Evolutionary conservation across 2,329 filamentous ascomycete species (phyloP), one percentile per base, ranked within the genome.

Genomic region (Pseudocercospora musae): DNA sequence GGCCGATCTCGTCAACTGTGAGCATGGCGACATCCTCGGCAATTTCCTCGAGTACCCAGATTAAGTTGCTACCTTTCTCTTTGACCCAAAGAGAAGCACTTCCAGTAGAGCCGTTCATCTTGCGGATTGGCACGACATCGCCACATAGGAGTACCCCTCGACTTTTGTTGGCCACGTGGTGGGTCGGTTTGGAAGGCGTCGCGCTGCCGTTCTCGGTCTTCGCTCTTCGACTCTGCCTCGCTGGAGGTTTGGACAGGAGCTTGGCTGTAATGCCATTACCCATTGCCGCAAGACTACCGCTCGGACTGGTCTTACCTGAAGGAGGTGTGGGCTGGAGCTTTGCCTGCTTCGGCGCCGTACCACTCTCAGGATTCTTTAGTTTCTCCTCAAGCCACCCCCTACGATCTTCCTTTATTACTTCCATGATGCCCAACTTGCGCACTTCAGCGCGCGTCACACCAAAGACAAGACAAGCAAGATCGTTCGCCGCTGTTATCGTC

Each of bases 21-120:
- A 99, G 78, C 64, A 87, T 85, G 3, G 91, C 92, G 42, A 95
- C 88, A 74, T 99, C 93, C 77, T 99, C 95, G 59, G 94, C 91
- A 64, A 99, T 98, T 77, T 99, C 95, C 75, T 99, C 95, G 1
- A 99, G 79, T 8, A 99, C 95, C 95, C 95, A 99, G 63, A 99
- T 98, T 63, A 99, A 79, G 9, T 94, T 93, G 57, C 92, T 88
- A 54, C 89, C 86, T 77, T 99, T 99, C 77, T 99, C 95, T 79
- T 99, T 99, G 3, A 99, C 95, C 95, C 95, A 99, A 42, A 99
- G 80, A 77, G 93, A 98, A 40, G 95, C 95, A 62, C 95, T 93
- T 1, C 95, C 95, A 4, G 89, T 94, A 10, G 89, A 86, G 3
- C 95, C 95, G 71, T 99, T 96, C 64, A 95, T 87, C 78, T 98